Evolutionary conservation across 2,329 filamentous ascomycete genomes (phyloP).

Genomic region (Colletotrichum trifolii): DNA sequence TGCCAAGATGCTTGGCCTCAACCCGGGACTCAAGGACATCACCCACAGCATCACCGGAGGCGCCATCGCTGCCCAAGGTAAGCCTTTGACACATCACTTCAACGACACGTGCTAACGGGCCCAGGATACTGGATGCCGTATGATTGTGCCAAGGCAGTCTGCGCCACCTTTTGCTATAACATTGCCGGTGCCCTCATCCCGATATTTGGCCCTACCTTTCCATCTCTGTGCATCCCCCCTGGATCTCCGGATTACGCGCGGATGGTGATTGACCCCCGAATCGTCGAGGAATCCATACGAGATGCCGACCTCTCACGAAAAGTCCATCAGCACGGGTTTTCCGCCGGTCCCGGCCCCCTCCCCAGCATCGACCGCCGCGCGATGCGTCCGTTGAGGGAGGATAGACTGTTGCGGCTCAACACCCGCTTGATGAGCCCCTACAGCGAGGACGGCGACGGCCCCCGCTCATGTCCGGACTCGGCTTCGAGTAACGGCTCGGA

Average conservation of each 20-base stretch:
- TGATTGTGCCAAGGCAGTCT: slow-evolving; percentile 84
- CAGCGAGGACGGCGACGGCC: slow-evolving; percentile 53
- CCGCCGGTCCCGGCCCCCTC: slow-evolving; percentile 20
- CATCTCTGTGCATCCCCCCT: slow-evolving; percentile 74
- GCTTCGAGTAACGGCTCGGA: slow-evolving; percentile 36
- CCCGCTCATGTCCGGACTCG: slow-evolving; percentile 41
- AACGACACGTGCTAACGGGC: not conserved
- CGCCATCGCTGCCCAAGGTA: slow-evolving; percentile 89
- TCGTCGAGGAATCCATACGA: slow-evolving; percentile 63
- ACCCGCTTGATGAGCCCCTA: slow-evolving; percentile 49
- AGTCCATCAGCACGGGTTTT: slow-evolving; percentile 43
- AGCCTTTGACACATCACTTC: slow-evolving; percentile 37
- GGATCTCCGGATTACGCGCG: slow-evolving; percentile 71
- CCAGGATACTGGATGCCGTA: slow-evolving; percentile 98
- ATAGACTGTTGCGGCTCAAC: slow-evolving; percentile 41
- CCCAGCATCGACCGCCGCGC: slow-evolving; percentile 22
- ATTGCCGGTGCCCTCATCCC: slow-evolving; percentile 90
- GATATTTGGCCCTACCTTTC: slow-evolving; percentile 87
- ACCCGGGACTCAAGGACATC: slow-evolving; percentile 87
- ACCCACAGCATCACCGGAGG: slow-evolving; percentile 96
- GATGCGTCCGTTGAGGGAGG: slow-evolving; percentile 38
- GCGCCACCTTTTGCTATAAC: slow-evolving; percentile 86
- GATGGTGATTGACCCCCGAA: slow-evolving; percentile 72
- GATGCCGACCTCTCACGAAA: slow-evolving; percentile 59
- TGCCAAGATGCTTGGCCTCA: slow-evolving; percentile 82